Conservation (phyloP, 2,329 filamentous ascomycete species). For the Stromatinia cepivora region DNA sequence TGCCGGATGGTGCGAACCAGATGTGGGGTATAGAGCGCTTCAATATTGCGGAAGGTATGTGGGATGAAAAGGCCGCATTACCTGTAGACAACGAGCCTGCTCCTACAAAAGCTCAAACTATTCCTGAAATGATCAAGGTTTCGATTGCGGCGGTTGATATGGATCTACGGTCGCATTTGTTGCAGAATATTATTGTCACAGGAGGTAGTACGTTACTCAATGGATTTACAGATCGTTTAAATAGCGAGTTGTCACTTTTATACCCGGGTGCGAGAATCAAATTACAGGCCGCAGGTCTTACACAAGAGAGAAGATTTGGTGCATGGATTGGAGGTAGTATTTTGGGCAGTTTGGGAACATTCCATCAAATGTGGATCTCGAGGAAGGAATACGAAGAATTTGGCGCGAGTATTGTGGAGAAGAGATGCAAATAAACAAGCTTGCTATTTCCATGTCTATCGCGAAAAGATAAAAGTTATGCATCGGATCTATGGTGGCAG, state of each 20-base stretch:
- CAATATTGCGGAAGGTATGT: slow-evolving; percentile 83
- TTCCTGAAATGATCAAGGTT: slow-evolving; percentile 78
- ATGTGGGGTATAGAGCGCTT: slow-evolving; percentile 89
- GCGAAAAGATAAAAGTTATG: slow-evolving; percentile 26
- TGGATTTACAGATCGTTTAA: slow-evolving; percentile 87
- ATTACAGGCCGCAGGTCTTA: slow-evolving; percentile 82
- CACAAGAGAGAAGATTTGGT: slow-evolving; percentile 86
- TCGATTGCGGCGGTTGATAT: slow-evolving; percentile 81
- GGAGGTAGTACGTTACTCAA: slow-evolving; percentile 85
- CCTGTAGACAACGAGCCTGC: slow-evolving; percentile 46
- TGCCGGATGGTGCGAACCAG: slow-evolving; percentile 95
- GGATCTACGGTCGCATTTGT: slow-evolving; percentile 78
- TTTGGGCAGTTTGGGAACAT: slow-evolving; percentile 89
- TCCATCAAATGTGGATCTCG: slow-evolving; percentile 99
- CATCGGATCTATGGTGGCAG: slow-evolving; percentile 1
- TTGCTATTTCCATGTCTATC: neutral
- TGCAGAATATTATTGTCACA: slow-evolving; percentile 90
- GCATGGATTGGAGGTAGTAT: slow-evolving; percentile 98
- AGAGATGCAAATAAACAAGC: slow-evolving; percentile 78
- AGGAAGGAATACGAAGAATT: slow-evolving; percentile 98
- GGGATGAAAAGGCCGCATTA: slow-evolving; percentile 79
- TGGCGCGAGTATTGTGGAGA: slow-evolving; percentile 86
- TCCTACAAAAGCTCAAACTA: slow-evolving; percentile 72
- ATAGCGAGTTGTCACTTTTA: slow-evolving; percentile 76
- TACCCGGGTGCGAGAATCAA: slow-evolving; percentile 87